Conservation (phyloP, 106 monocot species). For the Agapanthus africanus region DNA sequence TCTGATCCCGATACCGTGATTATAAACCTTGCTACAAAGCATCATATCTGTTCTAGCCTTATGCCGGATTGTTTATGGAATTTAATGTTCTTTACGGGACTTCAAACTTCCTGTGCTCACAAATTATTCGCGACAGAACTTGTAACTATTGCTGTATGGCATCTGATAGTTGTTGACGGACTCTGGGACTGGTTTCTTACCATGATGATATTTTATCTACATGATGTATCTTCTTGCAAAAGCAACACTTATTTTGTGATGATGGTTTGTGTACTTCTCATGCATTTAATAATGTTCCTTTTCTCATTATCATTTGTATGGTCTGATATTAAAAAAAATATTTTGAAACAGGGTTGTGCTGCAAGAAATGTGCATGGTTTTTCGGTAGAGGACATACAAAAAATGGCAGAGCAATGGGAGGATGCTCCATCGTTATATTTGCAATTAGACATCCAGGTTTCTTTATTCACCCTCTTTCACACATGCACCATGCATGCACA, state of each 20-base stretch:
- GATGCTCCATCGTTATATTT: slow-evolving; percentile 83
- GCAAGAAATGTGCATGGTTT: slow-evolving; percentile 97
- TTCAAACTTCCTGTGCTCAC: not conserved
- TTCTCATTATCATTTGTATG: slow-evolving; percentile 1
- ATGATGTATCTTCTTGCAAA: not conserved
- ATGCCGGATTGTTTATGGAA: not conserved
- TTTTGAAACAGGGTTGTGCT: slow-evolving; percentile 99
- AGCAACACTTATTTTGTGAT: not conserved
- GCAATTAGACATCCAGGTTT: slow-evolving; percentile 72
- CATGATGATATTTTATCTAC: not conserved
- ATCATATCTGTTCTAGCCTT: no score
- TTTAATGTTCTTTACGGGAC: not conserved
- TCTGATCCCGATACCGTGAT: no score
- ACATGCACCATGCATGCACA: no score
- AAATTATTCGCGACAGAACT: not conserved
- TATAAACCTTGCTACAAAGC: no score
- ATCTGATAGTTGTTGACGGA: not conserved
- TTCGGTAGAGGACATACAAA: slow-evolving; percentile 59
- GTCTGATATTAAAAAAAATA: slow-evolving; percentile 9
- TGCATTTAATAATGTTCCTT: not conserved
- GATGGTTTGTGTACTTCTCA: not conserved
- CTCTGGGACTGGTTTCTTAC: not conserved
- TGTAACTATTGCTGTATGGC: not conserved
- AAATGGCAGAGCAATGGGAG: slow-evolving; percentile 92
- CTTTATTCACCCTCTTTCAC: not conserved